A percentile compares a stretch with the other conserved stretches of the same genome.
These are phyloP conservation scores for Heterobasidion irregulare DNA, from an alignment of 1,284 basidiomycete species.

Conservation along the genomic window DNA sequence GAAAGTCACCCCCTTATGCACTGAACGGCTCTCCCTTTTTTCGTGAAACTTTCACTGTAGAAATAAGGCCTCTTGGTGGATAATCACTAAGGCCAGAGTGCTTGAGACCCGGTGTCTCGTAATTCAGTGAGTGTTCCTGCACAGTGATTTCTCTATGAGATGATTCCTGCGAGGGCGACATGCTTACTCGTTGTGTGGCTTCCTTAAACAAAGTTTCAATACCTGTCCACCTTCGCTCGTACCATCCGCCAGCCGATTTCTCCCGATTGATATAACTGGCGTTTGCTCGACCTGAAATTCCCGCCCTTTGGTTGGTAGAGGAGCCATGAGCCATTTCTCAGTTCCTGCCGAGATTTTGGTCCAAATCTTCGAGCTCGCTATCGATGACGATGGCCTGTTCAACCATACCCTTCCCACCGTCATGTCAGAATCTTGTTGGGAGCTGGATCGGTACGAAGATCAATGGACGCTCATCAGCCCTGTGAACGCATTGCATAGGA, in stretches of 20 bases:
- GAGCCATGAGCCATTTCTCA: not conserved
- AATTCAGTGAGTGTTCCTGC: too few species aligned
- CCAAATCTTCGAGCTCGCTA: constrained; percentile 57
- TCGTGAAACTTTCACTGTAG: not conserved
- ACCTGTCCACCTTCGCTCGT: too few species aligned
- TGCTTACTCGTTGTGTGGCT: too few species aligned
- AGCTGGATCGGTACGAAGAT: constrained; percentile 29
- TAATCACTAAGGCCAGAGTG: too few species aligned
- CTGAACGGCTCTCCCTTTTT: not conserved
- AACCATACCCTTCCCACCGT: constrained; percentile 45
- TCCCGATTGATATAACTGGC: too few species aligned
- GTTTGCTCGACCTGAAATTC: not conserved
- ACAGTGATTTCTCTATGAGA: too few species aligned
- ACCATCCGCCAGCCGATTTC: too few species aligned
- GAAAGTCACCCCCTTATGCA: too few species aligned
- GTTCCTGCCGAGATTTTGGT: constrained; percentile 64
- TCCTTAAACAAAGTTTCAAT: too few species aligned
- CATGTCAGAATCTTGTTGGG: constrained; percentile 57
- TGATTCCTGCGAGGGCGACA: too few species aligned
- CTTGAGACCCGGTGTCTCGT: too few species aligned
- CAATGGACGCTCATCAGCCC: constrained; percentile 53
- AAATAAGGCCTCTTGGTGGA: too few species aligned
- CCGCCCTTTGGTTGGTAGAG: not conserved
- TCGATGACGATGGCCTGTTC: constrained; percentile 57
- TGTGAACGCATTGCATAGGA: constrained; percentile 40